Conservation (phyloP, 805 yeast species). For the Naumovozyma castellii region DNA sequence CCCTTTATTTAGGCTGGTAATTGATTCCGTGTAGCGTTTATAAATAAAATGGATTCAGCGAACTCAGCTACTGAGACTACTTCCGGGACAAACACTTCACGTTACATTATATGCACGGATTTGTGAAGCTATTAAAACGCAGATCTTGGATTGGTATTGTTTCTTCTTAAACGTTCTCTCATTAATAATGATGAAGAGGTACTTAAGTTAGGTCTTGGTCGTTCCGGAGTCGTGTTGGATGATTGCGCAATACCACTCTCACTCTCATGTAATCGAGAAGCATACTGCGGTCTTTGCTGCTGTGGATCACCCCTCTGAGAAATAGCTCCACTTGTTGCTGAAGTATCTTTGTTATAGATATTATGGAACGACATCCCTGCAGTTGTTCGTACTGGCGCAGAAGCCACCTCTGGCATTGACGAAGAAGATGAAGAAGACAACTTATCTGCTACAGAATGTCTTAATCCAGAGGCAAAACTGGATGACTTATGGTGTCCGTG, state of each 20-base stretch:
- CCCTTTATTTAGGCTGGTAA: too few species aligned
- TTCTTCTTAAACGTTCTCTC: constrained; percentile 25
- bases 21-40: too few species aligned
- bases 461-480: constrained; percentile 3
- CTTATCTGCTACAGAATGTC: not conserved
- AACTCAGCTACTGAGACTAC: too few species aligned
- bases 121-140: not conserved
- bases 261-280: not conserved
- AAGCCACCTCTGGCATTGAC: not conserved
- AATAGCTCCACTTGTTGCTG: constrained; percentile 1
- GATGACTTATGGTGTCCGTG: constrained; percentile 1
- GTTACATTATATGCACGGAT: too few species aligned
- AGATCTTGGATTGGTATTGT: constrained; percentile 6
- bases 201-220: not conserved
- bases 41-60: too few species aligned
- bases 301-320: constrained; percentile 1
- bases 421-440: not conserved
- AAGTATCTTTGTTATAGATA: constrained; percentile 11
- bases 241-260: not conserved
- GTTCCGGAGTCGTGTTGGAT: not conserved
- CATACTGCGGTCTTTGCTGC: not conserved
- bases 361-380: constrained; percentile 23
- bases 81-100: too few species aligned
- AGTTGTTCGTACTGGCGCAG: constrained; percentile 4
- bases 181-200: constrained; percentile 20